Base-by-base conservation (phyloP, 495 filamentous ascomycete species). In the Xylaria sp. region DNA sequence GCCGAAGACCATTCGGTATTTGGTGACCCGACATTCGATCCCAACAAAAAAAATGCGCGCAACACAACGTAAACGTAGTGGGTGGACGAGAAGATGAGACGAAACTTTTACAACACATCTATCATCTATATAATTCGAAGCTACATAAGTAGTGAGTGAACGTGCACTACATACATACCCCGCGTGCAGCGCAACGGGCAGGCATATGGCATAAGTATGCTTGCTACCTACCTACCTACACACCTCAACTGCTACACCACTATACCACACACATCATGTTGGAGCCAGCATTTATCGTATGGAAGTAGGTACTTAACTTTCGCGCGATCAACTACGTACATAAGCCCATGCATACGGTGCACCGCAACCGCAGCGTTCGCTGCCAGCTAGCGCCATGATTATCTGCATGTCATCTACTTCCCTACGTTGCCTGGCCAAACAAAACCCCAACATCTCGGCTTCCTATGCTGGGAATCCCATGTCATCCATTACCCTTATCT, bases 351-450 rank as follows among this genome's bases (percentile, higher is more conserved):
- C 52, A 55, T 21, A 6, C 21, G 61, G 24, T 43, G 40, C 59
- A 62, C 59, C 37, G 61, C 61, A 63, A 62, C 59, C 37, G 61
- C 61, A 63, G 61, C 61, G 40, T 63, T 44, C 41, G 61, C 5
- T 17, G 24, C 41, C 41, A 48, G 21, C 14, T 41, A 24, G 40
- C 58, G 33, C n/a, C 24, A 29, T 63, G 37, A 63, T 63, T 52
- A 65, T 52, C 62, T 65, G 44, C 62, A 65, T 31, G 5, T 43
- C 40, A 63, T 43, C 3, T 29, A 3, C 35, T 57, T 6, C 21
- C 52, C 21, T 59, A 37, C 17, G 17, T 40, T 62, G 21, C 37
- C 37, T 26, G 61, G 41, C 17, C 24, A 35, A 65, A 52, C 26
- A 7, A 33, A 52, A 17, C 43, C 61, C 62, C 52, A 48, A n/a